These are phyloP conservation scores for Termitomyces sp. DNA, from an alignment of 768 basidiomycete species.

Conservation along the genomic window DNA sequence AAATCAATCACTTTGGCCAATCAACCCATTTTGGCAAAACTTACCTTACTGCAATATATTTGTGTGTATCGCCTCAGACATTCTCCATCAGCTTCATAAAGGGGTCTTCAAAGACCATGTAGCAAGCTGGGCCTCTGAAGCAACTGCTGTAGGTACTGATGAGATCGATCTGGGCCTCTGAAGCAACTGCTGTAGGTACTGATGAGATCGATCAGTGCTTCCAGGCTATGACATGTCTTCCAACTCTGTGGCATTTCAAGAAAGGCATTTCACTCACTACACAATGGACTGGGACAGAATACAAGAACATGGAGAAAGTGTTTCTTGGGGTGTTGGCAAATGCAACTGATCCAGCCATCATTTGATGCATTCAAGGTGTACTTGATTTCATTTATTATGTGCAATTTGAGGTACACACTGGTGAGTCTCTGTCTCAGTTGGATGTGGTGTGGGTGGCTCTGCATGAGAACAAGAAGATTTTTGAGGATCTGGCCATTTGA, in stretches of 20 bases:
- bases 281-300: too few species aligned
- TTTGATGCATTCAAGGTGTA: conserved; percentile 22
- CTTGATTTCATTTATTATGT: too few species aligned
- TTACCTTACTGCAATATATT: conserved; percentile 37
- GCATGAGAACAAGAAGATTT: too few species aligned
- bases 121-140: conserved; percentile 26
- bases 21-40: conserved; percentile 36
- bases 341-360: conserved; percentile 19
- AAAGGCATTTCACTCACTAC: too few species aligned
- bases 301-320: too few species aligned
- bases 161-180: conserved; percentile 30
- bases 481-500: conserved; percentile 20
- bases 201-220: conserved; percentile 32
- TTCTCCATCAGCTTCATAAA: conserved; percentile 47
- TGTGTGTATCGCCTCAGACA: conserved; percentile 29
- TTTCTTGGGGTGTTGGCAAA: conserved; percentile 29
- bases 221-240: conserved; percentile 19
- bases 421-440: conserved; percentile 20
- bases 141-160: conserved; percentile 13
- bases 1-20: conserved; percentile 5
- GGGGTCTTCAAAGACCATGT: conserved; percentile 44
- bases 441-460: conserved; percentile 22
- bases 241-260: conserved; percentile 27
- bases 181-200: conserved; percentile 8
- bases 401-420: conserved; percentile 23